phyloP scores from a whole-genome alignment of 345 rosid genomes.

The Aquilaria malaccensis region DNA sequence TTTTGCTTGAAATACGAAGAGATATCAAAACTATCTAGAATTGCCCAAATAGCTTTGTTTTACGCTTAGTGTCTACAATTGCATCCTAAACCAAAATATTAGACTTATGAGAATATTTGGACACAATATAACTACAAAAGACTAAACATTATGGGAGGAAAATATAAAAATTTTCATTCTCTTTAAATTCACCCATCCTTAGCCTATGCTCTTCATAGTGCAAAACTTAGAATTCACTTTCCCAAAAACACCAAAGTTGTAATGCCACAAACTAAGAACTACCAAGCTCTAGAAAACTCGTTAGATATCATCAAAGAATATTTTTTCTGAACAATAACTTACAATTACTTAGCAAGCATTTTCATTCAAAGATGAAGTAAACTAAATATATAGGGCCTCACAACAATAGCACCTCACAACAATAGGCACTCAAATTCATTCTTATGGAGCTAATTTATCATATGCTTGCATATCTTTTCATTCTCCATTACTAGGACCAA shows the following conservation, averaged over 20 bases:
- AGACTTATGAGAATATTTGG: too few species aligned
- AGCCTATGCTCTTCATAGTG: too few species aligned
- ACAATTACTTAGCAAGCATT: conserved; percentile 4
- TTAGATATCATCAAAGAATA: conserved; percentile 1
- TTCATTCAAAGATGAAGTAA: conserved; percentile 5
- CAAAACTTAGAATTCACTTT: too few species aligned
- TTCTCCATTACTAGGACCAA: conserved; percentile 7
- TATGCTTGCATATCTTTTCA: conserved; percentile 11
- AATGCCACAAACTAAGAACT: neutral
- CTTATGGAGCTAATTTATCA: conserved; percentile 8
- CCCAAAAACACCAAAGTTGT: conserved; percentile 4
- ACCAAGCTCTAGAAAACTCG: neutral
- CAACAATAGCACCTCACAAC: conserved; percentile 1
- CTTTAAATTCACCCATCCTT: too few species aligned
- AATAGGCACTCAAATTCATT: conserved; percentile 8
- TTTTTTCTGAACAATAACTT: neutral
- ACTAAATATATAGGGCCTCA: conserved; percentile 10
- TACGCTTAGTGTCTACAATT: too few species aligned
- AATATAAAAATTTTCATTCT: too few species aligned
- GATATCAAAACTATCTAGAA: too few species aligned
- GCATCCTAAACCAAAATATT: too few species aligned
- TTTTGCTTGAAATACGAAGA: too few species aligned
- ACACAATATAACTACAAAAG: too few species aligned
- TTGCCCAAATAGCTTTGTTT: too few species aligned
- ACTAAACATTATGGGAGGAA: too few species aligned